phyloP scores from a whole-genome alignment of 2,329 filamentous ascomycete species.

The Calonectria hawksworthii region DNA sequence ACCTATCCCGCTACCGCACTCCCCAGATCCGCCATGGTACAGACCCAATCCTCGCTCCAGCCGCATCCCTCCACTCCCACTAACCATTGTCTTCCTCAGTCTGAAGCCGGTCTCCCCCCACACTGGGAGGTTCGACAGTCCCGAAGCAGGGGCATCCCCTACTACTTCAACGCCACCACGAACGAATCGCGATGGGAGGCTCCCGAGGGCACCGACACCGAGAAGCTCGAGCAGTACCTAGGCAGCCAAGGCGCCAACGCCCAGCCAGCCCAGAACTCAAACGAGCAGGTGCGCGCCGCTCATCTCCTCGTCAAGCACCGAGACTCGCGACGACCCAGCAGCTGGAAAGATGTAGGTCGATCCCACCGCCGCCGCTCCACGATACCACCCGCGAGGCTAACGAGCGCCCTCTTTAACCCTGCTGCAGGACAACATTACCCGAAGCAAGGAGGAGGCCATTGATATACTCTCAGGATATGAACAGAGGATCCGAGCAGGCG shows the following conservation, averaged over 20 bases:
- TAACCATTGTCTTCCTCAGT: not conserved
- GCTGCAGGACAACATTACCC: not conserved
- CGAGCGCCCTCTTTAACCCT: not conserved
- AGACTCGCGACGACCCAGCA: not conserved
- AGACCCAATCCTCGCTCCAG: not conserved
- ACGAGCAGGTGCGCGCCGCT: not conserved
- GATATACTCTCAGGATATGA: not conserved
- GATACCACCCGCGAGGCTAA: not conserved
- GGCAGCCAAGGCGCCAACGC: not conserved
- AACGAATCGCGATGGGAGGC: not conserved
- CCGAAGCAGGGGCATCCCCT: not conserved
- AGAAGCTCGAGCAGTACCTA: not conserved
- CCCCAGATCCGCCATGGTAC: not conserved
- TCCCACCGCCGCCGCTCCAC: not conserved
- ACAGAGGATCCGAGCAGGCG: not conserved
- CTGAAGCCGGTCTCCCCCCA: not conserved
- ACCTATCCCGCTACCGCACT: not conserved
- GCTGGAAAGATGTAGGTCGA: not conserved
- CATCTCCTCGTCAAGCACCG: not conserved
- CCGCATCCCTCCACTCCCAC: not conserved
- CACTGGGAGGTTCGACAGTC: conserved; percentile 1
- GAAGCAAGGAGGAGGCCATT: not conserved
- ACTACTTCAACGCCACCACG: not conserved
- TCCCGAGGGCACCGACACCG: not conserved
- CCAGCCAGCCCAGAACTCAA: not conserved